phyloP scores from a whole-genome alignment of 257 asterid species.

The Solanum tacnaense region DNA sequence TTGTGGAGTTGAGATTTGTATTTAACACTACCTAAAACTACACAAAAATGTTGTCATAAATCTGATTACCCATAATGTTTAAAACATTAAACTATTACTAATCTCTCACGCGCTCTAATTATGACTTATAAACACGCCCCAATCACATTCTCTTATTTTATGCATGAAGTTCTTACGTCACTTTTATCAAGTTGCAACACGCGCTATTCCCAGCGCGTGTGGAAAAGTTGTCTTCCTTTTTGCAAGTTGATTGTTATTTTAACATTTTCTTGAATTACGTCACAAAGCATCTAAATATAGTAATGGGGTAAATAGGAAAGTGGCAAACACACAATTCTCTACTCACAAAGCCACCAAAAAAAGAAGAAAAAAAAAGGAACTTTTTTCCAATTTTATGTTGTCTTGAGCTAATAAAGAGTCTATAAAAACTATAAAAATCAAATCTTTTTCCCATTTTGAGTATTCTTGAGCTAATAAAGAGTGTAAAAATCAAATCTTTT shows the following conservation, averaged over 20 bases:
- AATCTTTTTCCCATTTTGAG: not conserved
- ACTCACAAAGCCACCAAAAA: not conserved
- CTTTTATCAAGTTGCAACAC: not conserved
- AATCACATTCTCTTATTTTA: not conserved
- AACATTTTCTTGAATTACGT: not conserved
- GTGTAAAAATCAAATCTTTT: not conserved
- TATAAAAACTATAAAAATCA: not conserved
- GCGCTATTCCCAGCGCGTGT: not conserved
- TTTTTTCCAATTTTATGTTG: not conserved
- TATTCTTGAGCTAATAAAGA: not conserved
- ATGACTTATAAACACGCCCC: not conserved
- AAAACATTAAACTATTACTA: not conserved
- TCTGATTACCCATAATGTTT: not conserved
- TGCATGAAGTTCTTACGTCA: not conserved
- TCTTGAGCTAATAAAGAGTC: not conserved
- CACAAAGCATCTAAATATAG: not conserved
- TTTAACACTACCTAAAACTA: not conserved
- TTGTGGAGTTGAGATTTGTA: not conserved
- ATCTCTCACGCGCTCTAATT: not conserved
- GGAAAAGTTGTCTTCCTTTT: not conserved
- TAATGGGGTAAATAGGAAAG: not conserved
- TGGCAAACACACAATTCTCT: conserved; percentile 1
- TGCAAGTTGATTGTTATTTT: not conserved
- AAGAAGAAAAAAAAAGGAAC: too few species aligned
- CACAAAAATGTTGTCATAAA: not conserved